Percentiles rank a stretch among this genome's conserved stretches.
Conservation (phyloP, 768 basidiomycete species). For the Hypholoma sublateritium region DNA sequence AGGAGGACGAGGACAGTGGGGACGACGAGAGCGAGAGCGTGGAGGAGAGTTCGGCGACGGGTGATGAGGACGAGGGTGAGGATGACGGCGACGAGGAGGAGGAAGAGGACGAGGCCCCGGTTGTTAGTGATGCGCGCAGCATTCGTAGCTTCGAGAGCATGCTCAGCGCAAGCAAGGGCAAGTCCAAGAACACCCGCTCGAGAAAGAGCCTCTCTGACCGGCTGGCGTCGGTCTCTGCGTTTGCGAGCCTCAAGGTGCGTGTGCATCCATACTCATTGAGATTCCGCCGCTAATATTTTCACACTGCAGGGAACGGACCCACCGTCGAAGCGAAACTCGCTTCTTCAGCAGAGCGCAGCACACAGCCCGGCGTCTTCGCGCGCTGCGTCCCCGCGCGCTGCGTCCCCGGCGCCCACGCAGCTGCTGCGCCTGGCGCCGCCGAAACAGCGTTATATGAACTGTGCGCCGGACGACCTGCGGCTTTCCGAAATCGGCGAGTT, state of each 20-base stretch:
- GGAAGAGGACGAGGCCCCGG: conserved; percentile 33
- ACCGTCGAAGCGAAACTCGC: conserved; percentile 29
- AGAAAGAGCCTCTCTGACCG: conserved; percentile 82
- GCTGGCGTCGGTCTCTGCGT: conserved; percentile 73
- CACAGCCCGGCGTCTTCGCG: conserved; percentile 19
- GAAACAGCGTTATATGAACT: conserved; percentile 68
- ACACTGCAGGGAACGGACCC: not conserved
- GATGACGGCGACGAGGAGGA: conserved; percentile 44
- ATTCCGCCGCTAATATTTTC: not conserved
- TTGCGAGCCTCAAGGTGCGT: conserved; percentile 33
- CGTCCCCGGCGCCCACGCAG: conserved; percentile 25
- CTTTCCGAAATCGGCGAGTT: conserved; percentile 81
- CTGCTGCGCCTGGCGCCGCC: conserved; percentile 56
- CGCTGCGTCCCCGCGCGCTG: conserved; percentile 35
- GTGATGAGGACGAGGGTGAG: conserved; percentile 29
- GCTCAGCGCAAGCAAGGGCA: conserved; percentile 52
- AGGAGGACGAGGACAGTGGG: conserved; percentile 31
- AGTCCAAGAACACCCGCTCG: conserved; percentile 20
- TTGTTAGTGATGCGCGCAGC: conserved; percentile 61
- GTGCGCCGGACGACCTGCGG: conserved; percentile 72
- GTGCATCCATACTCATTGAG: not conserved
- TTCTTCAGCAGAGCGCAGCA: conserved; percentile 25
- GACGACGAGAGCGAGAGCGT: conserved; percentile 38
- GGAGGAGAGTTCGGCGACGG: conserved; percentile 14
- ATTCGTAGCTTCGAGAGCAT: conserved; percentile 88